A percentile compares a stretch with the other conserved stretches of the same genome.
Conservation (phyloP, 139 green algal species). For the Volvox africanus region DNA sequence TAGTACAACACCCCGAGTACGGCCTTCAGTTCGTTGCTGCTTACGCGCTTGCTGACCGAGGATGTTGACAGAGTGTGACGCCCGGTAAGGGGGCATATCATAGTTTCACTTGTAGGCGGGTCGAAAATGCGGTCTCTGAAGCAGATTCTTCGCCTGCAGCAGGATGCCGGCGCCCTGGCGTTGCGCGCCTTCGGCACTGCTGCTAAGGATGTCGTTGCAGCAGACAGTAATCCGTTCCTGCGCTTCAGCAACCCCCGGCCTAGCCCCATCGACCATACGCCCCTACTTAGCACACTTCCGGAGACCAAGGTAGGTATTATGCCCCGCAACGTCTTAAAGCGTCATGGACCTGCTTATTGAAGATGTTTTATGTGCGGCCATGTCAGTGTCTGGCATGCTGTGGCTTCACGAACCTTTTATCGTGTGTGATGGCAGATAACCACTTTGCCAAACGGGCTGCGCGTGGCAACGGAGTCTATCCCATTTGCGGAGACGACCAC, state of each 20-base stretch:
- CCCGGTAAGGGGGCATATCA: not conserved
- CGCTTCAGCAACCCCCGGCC: constrained; percentile 84
- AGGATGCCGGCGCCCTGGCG: constrained; percentile 3
- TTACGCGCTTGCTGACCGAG: too few species aligned
- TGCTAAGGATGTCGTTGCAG: constrained; percentile 49
- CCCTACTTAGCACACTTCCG: constrained; percentile 81
- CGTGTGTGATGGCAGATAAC: constrained; percentile 84
- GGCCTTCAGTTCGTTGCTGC: too few species aligned
- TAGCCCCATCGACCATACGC: constrained; percentile 68
- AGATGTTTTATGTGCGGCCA: not conserved
- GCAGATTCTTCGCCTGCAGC: constrained; percentile 19
- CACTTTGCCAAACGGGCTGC: constrained; percentile 91
- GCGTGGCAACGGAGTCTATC: constrained; percentile 92
- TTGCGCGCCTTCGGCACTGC: constrained; percentile 43
- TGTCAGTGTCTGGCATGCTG: not conserved
- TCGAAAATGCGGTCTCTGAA: constrained; percentile 40
- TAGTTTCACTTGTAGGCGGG: constrained; percentile 5
- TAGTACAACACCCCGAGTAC: too few species aligned
- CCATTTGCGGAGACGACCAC: constrained; percentile 92
- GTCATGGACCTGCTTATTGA: not conserved
- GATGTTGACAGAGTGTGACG: not conserved
- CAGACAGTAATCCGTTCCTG: constrained; percentile 78
- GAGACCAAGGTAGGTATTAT: constrained; percentile 81
- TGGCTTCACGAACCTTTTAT: not conserved
- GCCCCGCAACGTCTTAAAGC: not conserved